Percentiles rank a stretch among this genome's conserved stretches.
These are phyloP conservation scores for Heterobasidion annosum DNA, from an alignment of 1,284 basidiomycete genomes.

Conservation along the genomic window DNA sequence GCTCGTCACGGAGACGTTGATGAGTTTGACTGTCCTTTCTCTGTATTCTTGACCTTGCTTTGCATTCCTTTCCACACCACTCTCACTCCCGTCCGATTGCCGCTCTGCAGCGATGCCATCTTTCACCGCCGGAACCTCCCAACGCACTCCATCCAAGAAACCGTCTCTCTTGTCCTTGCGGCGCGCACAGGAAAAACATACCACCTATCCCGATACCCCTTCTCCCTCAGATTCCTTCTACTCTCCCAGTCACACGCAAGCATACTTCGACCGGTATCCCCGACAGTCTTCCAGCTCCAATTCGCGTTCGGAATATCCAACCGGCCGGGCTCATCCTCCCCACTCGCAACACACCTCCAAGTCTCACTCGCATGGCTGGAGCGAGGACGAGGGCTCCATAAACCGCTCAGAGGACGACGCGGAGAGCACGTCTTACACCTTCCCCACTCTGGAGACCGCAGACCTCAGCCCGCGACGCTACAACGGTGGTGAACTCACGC, in stretches of 20 bases:
- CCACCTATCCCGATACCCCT: slow-evolving; percentile 20
- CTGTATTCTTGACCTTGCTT: neutral
- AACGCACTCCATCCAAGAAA: slow-evolving; percentile 37
- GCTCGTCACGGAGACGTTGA: neutral
- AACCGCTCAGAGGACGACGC: slow-evolving; percentile 2
- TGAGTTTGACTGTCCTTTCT: neutral
- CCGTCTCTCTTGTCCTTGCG: slow-evolving; percentile 45
- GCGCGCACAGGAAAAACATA: slow-evolving; percentile 37
- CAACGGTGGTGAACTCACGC: slow-evolving; percentile 11
- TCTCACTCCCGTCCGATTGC: neutral
- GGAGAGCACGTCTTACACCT: slow-evolving; percentile 2
- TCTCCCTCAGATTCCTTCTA: slow-evolving; percentile 13
- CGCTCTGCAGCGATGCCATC: slow-evolving; percentile 1
- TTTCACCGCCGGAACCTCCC: slow-evolving; percentile 14
- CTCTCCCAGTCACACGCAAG: slow-evolving; percentile 12
- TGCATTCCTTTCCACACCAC: neutral
- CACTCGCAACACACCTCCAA: neutral
- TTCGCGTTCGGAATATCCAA: neutral
- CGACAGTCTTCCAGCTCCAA: slow-evolving; percentile 7
- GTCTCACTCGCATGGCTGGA: neutral
- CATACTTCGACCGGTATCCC: slow-evolving; percentile 26
- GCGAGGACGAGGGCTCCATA: slow-evolving; percentile 4
- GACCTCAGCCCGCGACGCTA: neutral
- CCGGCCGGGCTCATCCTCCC: neutral
- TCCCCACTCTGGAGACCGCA: neutral